Evolutionary conservation across 2,329 filamentous ascomycete genomes (phyloP), one percentile per base, ranked within the genome.

Genomic region (Alternaria gansuensis): DNA sequence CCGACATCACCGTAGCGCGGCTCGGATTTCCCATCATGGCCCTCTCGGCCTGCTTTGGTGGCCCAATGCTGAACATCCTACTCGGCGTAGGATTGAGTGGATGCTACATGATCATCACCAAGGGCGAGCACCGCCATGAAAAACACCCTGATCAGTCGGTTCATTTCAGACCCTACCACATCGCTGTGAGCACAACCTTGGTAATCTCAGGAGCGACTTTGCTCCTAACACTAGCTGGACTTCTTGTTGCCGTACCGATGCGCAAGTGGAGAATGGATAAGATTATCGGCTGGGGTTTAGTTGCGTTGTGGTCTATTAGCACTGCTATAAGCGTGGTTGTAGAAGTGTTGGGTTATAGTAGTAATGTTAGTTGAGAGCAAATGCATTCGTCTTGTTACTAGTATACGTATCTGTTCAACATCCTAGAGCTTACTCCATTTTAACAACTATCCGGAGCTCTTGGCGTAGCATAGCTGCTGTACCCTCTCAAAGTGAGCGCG

Each of bases 21-120:
- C 86, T 99, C 3, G 95, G 95, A 3, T 97, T 93, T 77, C 95
- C 95, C 0, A 93, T 99, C 63, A 99, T 99, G 95, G 95, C 95
- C 0, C 80, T 90, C 39, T 93, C 91, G 33, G 95, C 95, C 4
- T 99, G 95, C 75, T 97, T 99, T 75, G 95, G 95, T n/a, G 96
- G 95, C 0, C 95, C 95, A 0, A 94, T 99, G 92, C 85, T 99
- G 39, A 99, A 99, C 70, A 99, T 99, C 63, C 81, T 99, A 0
- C 85, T 99, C 4, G 95, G 95, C 0, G 93, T 99, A 51, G 95
- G 95, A n/a, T 82, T 98, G 4, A 91, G 90, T 26, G 95, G 95
- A 14, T 85, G 92, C 37, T 96, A 93, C 75, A 95, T 97, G 85
- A 93, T 91, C 56, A 83, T 96, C 14, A 84, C 85, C 54, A 84